These are phyloP conservation scores for Backusella luteola DNA, from an alignment of 192 early-diverging fungal species.

Conservation along the genomic window DNA sequence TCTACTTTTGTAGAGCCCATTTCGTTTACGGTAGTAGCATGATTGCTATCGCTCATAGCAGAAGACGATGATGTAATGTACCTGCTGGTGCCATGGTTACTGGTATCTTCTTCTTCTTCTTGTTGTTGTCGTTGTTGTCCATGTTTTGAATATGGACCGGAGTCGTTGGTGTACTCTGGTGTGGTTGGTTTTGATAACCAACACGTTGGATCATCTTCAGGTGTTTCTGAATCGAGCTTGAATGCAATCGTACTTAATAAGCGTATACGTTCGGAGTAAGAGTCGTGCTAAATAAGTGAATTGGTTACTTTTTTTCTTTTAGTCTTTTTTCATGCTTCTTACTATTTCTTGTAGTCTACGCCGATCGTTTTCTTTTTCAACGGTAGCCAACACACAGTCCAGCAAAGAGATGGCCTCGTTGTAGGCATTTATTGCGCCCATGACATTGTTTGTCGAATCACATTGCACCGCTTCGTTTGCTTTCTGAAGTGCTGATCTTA, in stretches of 20 bases:
- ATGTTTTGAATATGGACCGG: slow-evolving; percentile 1
- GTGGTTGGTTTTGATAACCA: background rate
- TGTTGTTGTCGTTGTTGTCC: too few species aligned
- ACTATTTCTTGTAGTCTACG: slow-evolving; percentile 35
- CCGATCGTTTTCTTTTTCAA: slow-evolving; percentile 27
- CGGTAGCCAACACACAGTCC: slow-evolving; percentile 23
- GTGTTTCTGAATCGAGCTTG: slow-evolving; percentile 14
- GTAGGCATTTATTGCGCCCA: slow-evolving; percentile 34
- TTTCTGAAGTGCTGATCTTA: slow-evolving; percentile 32
- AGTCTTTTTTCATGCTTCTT: slow-evolving; percentile 1
- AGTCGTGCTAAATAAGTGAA: slow-evolving; percentile 22
- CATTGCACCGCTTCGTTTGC: slow-evolving; percentile 36
- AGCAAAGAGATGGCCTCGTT: slow-evolving; percentile 33
- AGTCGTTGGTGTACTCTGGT: background rate
- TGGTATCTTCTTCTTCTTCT: background rate
- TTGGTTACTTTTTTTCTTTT: background rate
- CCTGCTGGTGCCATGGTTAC: background rate
- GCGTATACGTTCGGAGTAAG: slow-evolving; percentile 29
- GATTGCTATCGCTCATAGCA: background rate
- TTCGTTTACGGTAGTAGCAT: background rate
- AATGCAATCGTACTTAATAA: slow-evolving; percentile 15
- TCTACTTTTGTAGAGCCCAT: background rate
- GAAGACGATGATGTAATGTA: background rate
- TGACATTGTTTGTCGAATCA: slow-evolving; percentile 34
- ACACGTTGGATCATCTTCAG: background rate